These are phyloP conservation scores for Epichloe baconii DNA, from an alignment of 2,329 filamentous ascomycete species.

Conservation along the genomic window DNA sequence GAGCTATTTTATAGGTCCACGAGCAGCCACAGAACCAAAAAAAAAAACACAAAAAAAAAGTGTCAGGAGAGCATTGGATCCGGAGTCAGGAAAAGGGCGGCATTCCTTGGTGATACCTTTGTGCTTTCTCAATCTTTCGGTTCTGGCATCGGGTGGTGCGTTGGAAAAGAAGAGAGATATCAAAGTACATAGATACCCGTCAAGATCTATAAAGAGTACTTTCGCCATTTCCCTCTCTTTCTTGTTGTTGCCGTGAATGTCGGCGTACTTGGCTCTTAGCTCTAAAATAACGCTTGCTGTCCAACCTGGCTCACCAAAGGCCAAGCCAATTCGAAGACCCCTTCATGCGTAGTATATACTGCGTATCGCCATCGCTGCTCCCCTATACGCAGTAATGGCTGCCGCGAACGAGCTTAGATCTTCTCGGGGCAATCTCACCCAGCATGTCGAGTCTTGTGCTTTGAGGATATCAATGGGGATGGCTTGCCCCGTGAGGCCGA, in stretches of 20 bases:
- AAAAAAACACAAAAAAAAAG: background rate
- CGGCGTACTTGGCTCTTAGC: conserved; percentile 14
- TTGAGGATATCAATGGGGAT: conserved; percentile 61
- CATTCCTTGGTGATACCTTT: conserved; percentile 1
- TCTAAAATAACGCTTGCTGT: conserved; percentile 29
- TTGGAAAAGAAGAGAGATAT: background rate
- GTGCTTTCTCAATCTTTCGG: background rate
- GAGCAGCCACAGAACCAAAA: background rate
- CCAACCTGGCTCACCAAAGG: conserved; percentile 38
- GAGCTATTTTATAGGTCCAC: background rate
- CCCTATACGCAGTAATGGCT: conserved; percentile 52
- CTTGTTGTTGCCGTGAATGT: background rate
- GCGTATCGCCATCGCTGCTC: conserved; percentile 25
- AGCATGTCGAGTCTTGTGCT: conserved; percentile 40
- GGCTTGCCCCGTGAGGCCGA: conserved; percentile 54
- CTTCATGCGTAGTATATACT: conserved; percentile 39
- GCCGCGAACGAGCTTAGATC: conserved; percentile 49
- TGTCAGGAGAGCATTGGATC: conserved; percentile 4
- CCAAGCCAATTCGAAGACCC: conserved; percentile 54
- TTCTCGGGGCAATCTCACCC: conserved; percentile 50
- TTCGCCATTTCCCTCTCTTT: conserved; percentile 8
- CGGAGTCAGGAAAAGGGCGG: conserved; percentile 7
- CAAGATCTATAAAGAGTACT: conserved; percentile 4
- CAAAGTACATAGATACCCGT: conserved; percentile 9
- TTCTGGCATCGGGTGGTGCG: background rate